Base-by-base conservation (phyloP, 768 basidiomycete species). In the Grammothele lineata region DNA sequence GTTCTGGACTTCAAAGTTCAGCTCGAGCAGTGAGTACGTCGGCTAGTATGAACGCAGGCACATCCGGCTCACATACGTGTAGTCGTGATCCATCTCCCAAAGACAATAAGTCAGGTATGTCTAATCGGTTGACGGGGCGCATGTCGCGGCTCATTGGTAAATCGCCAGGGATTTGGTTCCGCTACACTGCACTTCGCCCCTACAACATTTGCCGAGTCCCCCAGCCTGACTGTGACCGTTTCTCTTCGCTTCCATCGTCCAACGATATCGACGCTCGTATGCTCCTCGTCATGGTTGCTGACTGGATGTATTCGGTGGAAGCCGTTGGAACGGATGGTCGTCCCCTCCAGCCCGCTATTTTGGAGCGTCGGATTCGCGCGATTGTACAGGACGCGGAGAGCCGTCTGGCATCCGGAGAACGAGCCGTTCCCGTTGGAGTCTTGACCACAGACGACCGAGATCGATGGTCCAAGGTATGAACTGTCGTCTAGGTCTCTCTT, bases 151-250 rank as follows among this genome's bases (percentile, higher is more conserved):
- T n/a, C n/a, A n/a, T n/a, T n/a, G n/a, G n/a, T n/a, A n/a, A n/a
- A n/a, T 14, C 14, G 7, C 27, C 27, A 30, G 27, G 60, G 22
- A 65, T 84, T 21, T 90, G 86, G 87, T 67, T 88, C 14, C 73
- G 78, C 30, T 72, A 77, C 38, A 72, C 63, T 35, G 73, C 75
- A 1, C 67, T 76, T 3, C 78, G 71, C 51, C 73, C 87, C 67
- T 98, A 90, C 72, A 88, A 89, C 58, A 72, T 76, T 23, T 83
- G 77, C 26, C 85, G 94, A 21, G 75, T 92, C 30, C 94, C 94
- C 2, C 72, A 76, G 37, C 70, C 61, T 3, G 67, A 66, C 33
- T 85, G 81, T 51, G 94, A 97, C 65, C 66, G 68, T 10, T 66
- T 88, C 41, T 80, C 81, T 17, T 66, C 73, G 19, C 58, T 65